These are phyloP conservation scores for Fusarium sp. DNA, from an alignment of 2,329 filamentous ascomycete species.

Conservation along the genomic window DNA sequence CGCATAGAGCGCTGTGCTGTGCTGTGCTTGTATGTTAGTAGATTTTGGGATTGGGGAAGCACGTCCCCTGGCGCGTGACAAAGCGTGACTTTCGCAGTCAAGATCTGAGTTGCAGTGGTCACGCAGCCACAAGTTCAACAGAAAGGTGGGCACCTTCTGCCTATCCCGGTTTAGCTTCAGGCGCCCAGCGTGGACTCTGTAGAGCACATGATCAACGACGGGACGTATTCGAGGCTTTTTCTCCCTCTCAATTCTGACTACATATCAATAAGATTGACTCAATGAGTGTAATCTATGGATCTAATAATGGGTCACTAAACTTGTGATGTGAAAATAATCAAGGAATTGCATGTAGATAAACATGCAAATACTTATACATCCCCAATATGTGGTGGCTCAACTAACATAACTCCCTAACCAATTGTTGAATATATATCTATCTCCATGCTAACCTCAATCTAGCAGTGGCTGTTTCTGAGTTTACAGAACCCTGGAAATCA, in stretches of 20 bases:
- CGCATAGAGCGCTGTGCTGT: background rate
- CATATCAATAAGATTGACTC: constrained; percentile 6
- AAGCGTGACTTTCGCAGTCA: constrained; percentile 40
- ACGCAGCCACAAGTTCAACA: constrained; percentile 37
- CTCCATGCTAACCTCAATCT: background rate
- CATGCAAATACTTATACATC: background rate
- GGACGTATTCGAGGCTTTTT: constrained; percentile 36
- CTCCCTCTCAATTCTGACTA: constrained; percentile 30
- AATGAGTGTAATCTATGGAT: background rate
- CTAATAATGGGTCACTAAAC: constrained; percentile 4
- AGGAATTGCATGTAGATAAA: background rate
- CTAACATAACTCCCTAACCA: background rate
- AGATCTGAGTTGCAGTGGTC: constrained; percentile 30
- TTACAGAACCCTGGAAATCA: background rate
- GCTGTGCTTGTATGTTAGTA: background rate
- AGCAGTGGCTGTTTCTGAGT: constrained; percentile 17
- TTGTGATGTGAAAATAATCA: constrained; percentile 4
- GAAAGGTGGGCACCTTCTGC: constrained; percentile 33
- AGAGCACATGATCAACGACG: constrained; percentile 42
- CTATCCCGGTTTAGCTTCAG: constrained; percentile 26
- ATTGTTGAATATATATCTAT: constrained; percentile 4
- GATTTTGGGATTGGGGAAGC: constrained; percentile 32
- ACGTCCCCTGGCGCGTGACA: constrained; percentile 41
- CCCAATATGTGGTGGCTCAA: background rate
- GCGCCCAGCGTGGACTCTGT: constrained; percentile 29